Conservation (phyloP, 169 alveolate genomes). For the Cyclospora cayetanensis region DNA sequence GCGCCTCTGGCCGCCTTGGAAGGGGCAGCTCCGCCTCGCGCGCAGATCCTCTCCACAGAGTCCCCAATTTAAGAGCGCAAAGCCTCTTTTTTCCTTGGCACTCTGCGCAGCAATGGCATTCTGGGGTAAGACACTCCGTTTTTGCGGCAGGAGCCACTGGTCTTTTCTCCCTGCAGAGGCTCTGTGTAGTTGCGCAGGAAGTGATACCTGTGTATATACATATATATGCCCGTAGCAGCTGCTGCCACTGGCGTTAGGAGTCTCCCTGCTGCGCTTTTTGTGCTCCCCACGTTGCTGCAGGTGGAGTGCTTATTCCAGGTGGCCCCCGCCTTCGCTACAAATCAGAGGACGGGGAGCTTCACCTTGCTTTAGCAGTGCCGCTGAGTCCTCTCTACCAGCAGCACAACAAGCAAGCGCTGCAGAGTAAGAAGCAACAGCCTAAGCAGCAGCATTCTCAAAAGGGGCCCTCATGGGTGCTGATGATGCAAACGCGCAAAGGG, state of each 20-base stretch:
- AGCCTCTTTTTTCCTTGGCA: not conserved
- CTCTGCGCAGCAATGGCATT: not conserved
- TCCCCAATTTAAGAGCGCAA: no score
- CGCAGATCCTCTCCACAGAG: no score
- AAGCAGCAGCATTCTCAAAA: not conserved
- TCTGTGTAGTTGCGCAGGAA: no score
- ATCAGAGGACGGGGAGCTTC: not conserved
- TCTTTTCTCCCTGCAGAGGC: no score
- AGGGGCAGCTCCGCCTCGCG: no score
- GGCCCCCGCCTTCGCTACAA: not conserved
- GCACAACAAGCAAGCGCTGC: not conserved
- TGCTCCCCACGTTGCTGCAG: slow-evolving; percentile 23
- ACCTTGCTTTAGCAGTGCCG: not conserved
- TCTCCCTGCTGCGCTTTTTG: not conserved
- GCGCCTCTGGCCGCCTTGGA: no score
- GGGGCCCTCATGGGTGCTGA: not conserved
- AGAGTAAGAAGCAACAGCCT: not conserved
- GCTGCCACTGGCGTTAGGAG: not conserved
- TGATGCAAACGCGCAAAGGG: not conserved
- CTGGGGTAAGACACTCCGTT: slow-evolving; percentile 11
- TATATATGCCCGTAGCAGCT: not conserved
- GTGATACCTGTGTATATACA: no score
- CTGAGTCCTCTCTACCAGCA: not conserved
- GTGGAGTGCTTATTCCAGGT: not conserved
- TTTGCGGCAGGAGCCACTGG: not conserved